Base-by-base conservation (phyloP, 2,329 filamentous ascomycete genomes). In the Trichoderma pleuroti region DNA sequence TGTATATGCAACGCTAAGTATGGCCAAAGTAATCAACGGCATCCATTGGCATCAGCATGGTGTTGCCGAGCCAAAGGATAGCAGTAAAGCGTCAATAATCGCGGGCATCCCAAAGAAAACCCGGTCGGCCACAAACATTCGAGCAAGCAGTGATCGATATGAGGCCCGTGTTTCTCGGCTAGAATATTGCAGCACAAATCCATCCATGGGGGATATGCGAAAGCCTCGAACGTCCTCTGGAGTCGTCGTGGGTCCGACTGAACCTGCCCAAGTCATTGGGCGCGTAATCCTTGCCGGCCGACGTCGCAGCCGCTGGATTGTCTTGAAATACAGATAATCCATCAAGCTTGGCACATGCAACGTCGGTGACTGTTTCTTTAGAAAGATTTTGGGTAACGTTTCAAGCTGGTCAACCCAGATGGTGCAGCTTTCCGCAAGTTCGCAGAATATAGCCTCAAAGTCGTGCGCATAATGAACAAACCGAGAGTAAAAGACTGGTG, bases 401-500 rank as follows among this genome's bases (percentile, higher is more conserved):
- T 87, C 82, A 1, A 86, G 85, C 14, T 83, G 83, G 7, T 88
- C 87, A 11, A 90, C 79, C 80, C 83, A 86, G 9, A 91, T 77
- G 0, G 89, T 92, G 49, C 83, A 81, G 73, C 85, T 90, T 71
- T 89, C 88, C 57, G 86, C 78, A 76, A 87, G 76, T 76, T 92
- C 89, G 71, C 85, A 84, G 69, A 89, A 87, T 34, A 92, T 81
- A 1, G 88, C 89, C 74, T 91, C 87, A 21, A 87, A 83, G 26
- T 88, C 86, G 75, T 90, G 84, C 0, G 86, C 82, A 75, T 92
- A 92, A 73, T 87, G 84, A 0, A 89, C 83, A 61, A 92, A 89
- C 32, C 90, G 85, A 14, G 86, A 84, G 80, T 93, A 93, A 76
- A 93, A 93, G 0, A 81, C 82, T 1, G 91, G 90, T 0, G 88